A percentile compares a stretch with the other conserved stretches of the same genome.
Evolutionary conservation across 1,284 basidiomycete species (phyloP).

Genomic region (Malassezia globosa): DNA sequence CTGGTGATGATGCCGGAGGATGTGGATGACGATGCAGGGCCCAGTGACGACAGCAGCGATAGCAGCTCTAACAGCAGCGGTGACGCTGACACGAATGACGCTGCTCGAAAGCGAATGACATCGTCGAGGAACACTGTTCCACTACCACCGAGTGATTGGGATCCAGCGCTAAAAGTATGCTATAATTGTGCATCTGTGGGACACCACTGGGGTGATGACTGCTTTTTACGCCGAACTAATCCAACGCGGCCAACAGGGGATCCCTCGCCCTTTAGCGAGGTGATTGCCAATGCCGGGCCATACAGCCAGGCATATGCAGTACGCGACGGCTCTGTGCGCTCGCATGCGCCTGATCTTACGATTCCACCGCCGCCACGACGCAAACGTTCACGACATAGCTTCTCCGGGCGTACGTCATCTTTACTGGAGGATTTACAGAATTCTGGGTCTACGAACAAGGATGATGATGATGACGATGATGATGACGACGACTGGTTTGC

Average conservation of each 20-base stretch:
- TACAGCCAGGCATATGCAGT: conserved; percentile 47
- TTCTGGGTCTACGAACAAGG: no score
- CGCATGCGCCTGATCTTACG: not conserved
- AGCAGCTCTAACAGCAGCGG: conserved; percentile 13
- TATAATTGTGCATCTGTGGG: conserved; percentile 72
- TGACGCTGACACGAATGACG: not conserved
- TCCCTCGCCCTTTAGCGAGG: conserved; percentile 63
- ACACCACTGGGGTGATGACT: conserved; percentile 75
- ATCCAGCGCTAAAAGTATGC: conserved; percentile 56
- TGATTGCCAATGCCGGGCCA: conserved; percentile 62
- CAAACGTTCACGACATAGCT: not conserved
- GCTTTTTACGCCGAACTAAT: conserved; percentile 53
- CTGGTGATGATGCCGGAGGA: conserved; percentile 8
- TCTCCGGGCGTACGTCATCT: not conserved
- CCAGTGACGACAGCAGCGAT: conserved; percentile 13
- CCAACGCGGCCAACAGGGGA: conserved; percentile 53
- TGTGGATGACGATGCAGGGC: conserved; percentile 5
- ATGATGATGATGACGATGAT: not conserved
- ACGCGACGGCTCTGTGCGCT: not conserved
- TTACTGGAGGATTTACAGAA: conserved; percentile 4
- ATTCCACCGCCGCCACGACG: not conserved
- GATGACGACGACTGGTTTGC: conserved; percentile 14
- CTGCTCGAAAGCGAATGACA: conserved; percentile 14
- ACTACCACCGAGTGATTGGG: conserved; percentile 18
- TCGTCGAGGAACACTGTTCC: no score